Evolutionary conservation across 148 eudicot genomes (phyloP).

Genomic region (Limonium bicolor): DNA sequence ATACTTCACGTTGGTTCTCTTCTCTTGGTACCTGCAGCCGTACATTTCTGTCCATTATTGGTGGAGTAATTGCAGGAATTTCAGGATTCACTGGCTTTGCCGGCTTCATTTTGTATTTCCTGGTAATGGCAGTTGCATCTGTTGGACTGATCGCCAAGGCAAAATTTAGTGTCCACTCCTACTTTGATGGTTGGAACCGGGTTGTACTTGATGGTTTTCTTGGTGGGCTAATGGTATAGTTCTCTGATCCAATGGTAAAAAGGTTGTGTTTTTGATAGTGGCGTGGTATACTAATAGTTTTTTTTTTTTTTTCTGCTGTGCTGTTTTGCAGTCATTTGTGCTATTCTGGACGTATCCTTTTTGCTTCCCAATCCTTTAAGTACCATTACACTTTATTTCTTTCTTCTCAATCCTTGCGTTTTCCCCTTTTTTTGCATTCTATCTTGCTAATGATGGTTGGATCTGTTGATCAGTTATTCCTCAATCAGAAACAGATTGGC

Average conservation of each 20-base stretch:
- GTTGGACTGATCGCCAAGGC: constrained; percentile 76
- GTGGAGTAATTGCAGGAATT: constrained; percentile 81
- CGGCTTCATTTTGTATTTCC: constrained; percentile 74
- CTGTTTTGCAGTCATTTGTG: constrained; percentile 99
- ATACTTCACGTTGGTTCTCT: too few relatives aligned
- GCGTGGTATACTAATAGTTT: too few relatives aligned
- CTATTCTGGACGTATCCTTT: constrained; percentile 97
- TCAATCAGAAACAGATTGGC: constrained; percentile 70
- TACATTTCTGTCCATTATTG: constrained; percentile 81
- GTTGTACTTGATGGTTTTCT: constrained; percentile 72
- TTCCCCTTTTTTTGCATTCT: background rate
- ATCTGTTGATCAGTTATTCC: constrained; percentile 16
- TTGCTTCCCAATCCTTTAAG: too few relatives aligned
- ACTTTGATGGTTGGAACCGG: constrained; percentile 81
- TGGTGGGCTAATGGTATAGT: constrained; percentile 87
- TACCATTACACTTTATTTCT: too few relatives aligned
- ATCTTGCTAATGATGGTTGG: background rate
- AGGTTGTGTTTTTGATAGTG: too few relatives aligned
- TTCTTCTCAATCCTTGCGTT: background rate
- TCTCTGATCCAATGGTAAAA: too few relatives aligned
- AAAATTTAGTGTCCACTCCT: constrained; percentile 66
- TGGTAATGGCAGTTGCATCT: constrained; percentile 85
- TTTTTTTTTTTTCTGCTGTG: constrained; percentile 19
- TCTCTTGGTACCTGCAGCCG: constrained; percentile 85
- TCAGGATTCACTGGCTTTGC: constrained; percentile 64